Percentiles rank a stretch among this genome's conserved stretches.
These are phyloP conservation scores for Tilletia horrida DNA, from an alignment of 1,284 basidiomycete genomes.

Conservation along the genomic window DNA sequence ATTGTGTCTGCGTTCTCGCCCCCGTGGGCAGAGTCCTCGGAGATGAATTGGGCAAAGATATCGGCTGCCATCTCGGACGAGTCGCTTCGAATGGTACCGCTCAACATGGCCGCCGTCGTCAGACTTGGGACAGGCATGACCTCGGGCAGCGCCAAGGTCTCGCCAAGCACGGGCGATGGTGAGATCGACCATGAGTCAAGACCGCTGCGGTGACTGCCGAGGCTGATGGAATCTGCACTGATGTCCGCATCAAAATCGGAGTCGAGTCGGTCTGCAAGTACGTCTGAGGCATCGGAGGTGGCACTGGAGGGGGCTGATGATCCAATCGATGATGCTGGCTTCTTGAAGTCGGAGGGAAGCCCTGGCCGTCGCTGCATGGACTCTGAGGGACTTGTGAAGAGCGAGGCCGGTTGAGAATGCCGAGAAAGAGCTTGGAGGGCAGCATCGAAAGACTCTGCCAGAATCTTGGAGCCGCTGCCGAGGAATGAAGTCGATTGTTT, in stretches of 20 bases:
- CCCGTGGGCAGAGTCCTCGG: not conserved
- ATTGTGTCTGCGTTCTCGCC: conserved; percentile 5
- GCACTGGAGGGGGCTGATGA: conserved; percentile 15
- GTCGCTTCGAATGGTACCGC: not conserved
- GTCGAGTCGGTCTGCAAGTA: conserved; percentile 6
- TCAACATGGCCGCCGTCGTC: not conserved
- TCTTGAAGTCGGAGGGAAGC: conserved; percentile 10
- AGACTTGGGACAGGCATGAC: not conserved
- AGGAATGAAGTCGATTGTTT: not conserved
- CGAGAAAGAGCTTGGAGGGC: conserved; percentile 13
- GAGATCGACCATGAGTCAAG: conserved; percentile 13
- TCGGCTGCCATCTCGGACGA: conserved; percentile 5
- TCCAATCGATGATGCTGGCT: conserved; percentile 11
- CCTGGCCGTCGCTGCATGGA: conserved; percentile 1
- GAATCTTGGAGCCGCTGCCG: not conserved
- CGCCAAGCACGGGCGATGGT: conserved; percentile 1
- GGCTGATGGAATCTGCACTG: conserved; percentile 14
- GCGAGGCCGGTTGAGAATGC: not conserved
- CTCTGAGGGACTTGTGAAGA: conserved; percentile 2
- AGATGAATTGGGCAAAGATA: conserved; percentile 17
- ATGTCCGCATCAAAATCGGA: conserved; percentile 11
- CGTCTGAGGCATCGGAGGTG: conserved; percentile 10
- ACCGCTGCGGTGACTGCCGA: conserved; percentile 1
- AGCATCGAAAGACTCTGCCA: conserved; percentile 12
- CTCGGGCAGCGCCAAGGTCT: conserved; percentile 1